A percentile compares a stretch with the other conserved stretches of the same genome.
phyloP scores from a whole-genome alignment of 2,329 filamentous ascomycete genomes.

The Cladosporium austrohemisphaericum region DNA sequence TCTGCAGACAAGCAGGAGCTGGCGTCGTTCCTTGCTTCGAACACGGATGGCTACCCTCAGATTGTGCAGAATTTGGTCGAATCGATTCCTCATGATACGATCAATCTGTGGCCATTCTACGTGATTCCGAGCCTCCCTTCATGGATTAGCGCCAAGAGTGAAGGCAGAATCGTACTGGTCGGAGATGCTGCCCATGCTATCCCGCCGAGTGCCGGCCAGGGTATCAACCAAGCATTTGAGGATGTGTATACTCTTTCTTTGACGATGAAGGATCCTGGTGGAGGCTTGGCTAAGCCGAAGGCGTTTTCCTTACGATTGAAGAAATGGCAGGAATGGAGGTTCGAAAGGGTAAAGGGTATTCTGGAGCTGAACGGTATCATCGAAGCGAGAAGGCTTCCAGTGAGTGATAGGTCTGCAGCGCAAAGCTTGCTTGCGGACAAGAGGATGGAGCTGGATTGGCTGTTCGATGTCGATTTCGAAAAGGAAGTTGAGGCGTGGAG shows the following conservation, averaged over 20 bases:
- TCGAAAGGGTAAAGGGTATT: neutral
- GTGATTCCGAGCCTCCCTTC: neutral
- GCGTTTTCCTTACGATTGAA: neutral
- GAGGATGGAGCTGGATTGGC: neutral
- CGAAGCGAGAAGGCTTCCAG: neutral
- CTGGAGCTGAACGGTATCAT: constrained; percentile 1
- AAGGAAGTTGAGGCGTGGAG: neutral
- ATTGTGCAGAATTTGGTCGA: neutral
- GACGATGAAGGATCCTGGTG: neutral
- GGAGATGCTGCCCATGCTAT: neutral
- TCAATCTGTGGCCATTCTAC: constrained; percentile 2
- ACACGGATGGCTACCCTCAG: neutral
- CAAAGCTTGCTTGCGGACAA: neutral
- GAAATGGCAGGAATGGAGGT: constrained; percentile 2
- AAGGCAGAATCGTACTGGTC: neutral
- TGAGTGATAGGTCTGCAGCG: neutral
- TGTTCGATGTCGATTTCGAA: neutral
- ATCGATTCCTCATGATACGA: neutral
- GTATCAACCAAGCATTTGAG: neutral
- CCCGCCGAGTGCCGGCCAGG: neutral
- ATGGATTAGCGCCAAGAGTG: neutral
- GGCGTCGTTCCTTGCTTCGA: neutral
- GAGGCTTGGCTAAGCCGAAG: neutral
- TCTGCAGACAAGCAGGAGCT: constrained; percentile 2
- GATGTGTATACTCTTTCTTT: neutral